Base-by-base conservation (phyloP, 768 basidiomycete genomes). In the Rickenella mellea region DNA sequence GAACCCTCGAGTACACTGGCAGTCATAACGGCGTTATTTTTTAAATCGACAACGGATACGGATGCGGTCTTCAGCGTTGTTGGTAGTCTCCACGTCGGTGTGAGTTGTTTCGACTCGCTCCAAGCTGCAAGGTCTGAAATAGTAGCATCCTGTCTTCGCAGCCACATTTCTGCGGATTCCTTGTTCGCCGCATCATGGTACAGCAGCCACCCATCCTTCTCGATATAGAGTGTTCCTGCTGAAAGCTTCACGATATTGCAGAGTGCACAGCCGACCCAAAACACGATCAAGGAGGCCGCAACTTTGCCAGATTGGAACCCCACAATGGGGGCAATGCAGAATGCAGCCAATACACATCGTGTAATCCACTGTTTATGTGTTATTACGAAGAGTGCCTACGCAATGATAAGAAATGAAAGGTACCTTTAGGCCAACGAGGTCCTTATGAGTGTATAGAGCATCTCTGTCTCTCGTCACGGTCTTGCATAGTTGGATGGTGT, bases 171-270 rank as follows among this genome's bases (percentile, higher is more conserved):
- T 8, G 42, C 32, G 5, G 41, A 26, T 2, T 39, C 42, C 28
- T 32, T 40, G 5, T 6, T 12, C 10, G 20, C 28, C 27, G 46
- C 48, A n/a, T 53, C 45, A n/a, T 51, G 36, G 20, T 45, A 44
- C 7, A 44, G n/a, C n/a, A n/a, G n/a, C n/a, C n/a, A n/a, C 39
- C 41, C 43, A 48, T 21, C 49, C 41, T 33, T 15, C 33, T 28
- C 41, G 15, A 54, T 41, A 17, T 46, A 37, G 21, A 53, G 44
- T 2, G 47, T 43, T n/a, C 51, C 39, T 12, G 40, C 48, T 9
- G 42, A 40, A 6, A 53, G 37, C 27, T 49, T 44, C 2, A 41
- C 9, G 9, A 30, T 8, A 20, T 35, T 9, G 33, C 24, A 32
- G 28, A 47, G 24, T 24, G 49, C 38, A 40, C 21, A 28, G 27